Percentiles rank a stretch among this genome's conserved stretches.
phyloP scores from a whole-genome alignment of 164 flowering plant species.

The Litsea cubeba region DNA sequence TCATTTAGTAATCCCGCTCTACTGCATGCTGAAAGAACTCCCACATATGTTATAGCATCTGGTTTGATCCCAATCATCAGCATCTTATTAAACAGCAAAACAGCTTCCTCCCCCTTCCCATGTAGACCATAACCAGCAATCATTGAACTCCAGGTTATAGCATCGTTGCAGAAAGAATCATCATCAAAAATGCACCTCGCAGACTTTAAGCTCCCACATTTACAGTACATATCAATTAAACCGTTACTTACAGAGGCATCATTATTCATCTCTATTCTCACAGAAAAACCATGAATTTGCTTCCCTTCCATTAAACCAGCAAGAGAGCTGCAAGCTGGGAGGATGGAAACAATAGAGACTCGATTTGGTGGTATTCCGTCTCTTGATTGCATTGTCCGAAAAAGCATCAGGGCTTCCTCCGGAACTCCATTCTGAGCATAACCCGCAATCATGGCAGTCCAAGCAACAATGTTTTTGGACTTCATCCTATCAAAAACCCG shows the following conservation, averaged over 20 bases:
- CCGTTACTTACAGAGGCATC: slow-evolving; percentile 52
- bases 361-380: slow-evolving; percentile 45
- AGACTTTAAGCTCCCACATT: slow-evolving; percentile 51
- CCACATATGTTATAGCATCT: slow-evolving; percentile 47
- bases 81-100: slow-evolving; percentile 47
- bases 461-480: slow-evolving; percentile 44
- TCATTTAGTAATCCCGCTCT: slow-evolving; percentile 48
- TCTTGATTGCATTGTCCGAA: slow-evolving; percentile 44
- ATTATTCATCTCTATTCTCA: slow-evolving; percentile 31
- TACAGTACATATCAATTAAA: slow-evolving; percentile 59
- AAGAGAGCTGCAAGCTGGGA: slow-evolving; percentile 48
- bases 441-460: slow-evolving; percentile 71
- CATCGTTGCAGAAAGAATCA: slow-evolving; percentile 36
- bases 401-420: slow-evolving; percentile 46
- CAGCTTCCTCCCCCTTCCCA: slow-evolving; percentile 57
- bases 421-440: slow-evolving; percentile 40
- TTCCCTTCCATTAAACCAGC: slow-evolving; percentile 43
- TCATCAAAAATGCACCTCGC: slow-evolving; percentile 49
- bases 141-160: slow-evolving; percentile 68
- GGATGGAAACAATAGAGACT: slow-evolving; percentile 48
- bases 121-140: slow-evolving; percentile 60
- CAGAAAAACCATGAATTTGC: slow-evolving; percentile 61
- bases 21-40: slow-evolving; percentile 69
- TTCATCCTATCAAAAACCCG: slow-evolving; percentile 48
- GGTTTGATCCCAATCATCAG: slow-evolving; percentile 40